phyloP scores from a whole-genome alignment of 2,329 filamentous ascomycete genomes.

The Intubia oerlemansii region DNA sequence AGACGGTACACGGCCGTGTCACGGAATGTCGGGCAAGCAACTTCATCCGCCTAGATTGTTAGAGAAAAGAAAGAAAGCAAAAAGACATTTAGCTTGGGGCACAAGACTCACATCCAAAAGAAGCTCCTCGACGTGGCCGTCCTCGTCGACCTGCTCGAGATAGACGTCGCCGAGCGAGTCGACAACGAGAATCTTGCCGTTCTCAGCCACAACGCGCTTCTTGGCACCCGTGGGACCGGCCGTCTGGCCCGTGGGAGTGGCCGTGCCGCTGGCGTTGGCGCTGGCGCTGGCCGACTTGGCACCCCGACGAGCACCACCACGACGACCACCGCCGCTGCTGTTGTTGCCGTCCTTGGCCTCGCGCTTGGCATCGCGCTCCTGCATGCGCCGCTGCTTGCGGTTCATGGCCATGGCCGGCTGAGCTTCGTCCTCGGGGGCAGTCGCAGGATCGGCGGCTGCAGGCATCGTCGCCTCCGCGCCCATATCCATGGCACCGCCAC shows the following conservation, averaged over 20 bases:
- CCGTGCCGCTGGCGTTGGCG: slow-evolving; percentile 13
- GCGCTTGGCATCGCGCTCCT: slow-evolving; percentile 66
- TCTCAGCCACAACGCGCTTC: slow-evolving; percentile 79
- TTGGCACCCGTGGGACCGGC: slow-evolving; percentile 47
- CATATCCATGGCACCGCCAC: slow-evolving; percentile 30
- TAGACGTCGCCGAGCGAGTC: slow-evolving; percentile 85
- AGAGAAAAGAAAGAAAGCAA: background rate
- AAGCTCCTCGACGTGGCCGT: slow-evolving; percentile 65
- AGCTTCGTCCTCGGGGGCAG: slow-evolving; percentile 9
- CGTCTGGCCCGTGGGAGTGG: slow-evolving; percentile 10
- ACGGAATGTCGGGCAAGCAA: slow-evolving; percentile 51
- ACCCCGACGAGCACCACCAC: slow-evolving; percentile 14
- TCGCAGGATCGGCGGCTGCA: slow-evolving; percentile 8
- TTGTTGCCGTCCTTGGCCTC: slow-evolving; percentile 34
- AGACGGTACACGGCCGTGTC: slow-evolving; percentile 70
- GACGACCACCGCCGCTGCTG: slow-evolving; percentile 12
- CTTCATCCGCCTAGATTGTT: slow-evolving; percentile 48
- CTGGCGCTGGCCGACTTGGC: slow-evolving; percentile 15
- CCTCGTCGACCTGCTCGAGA: slow-evolving; percentile 77
- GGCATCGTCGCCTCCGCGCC: slow-evolving; percentile 11
- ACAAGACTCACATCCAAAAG: slow-evolving; percentile 56
- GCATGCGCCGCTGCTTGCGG: slow-evolving; percentile 67
- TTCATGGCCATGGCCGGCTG: slow-evolving; percentile 41
- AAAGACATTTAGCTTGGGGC: background rate
- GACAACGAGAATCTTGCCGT: slow-evolving; percentile 86